Evolutionary conservation across 495 filamentous ascomycete species (phyloP).

Genomic region (Bacidia gigantensis): DNA sequence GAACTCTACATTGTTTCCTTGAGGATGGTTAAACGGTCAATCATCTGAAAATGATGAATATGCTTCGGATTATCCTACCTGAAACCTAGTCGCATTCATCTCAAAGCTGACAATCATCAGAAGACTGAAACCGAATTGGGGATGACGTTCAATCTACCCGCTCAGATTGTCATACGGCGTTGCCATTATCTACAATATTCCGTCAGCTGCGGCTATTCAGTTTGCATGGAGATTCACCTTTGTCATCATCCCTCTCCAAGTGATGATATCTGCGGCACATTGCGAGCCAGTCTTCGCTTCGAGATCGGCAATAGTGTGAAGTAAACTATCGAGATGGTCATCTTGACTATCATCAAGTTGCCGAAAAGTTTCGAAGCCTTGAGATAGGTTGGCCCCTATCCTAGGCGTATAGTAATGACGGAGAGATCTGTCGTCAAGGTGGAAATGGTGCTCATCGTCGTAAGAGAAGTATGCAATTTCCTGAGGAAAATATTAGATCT

Average conservation of each 20-base stretch:
- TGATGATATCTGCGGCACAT: slow-evolving; percentile 68
- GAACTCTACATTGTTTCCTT: slow-evolving; percentile 66
- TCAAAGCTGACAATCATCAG: slow-evolving; percentile 50
- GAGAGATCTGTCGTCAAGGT: slow-evolving; percentile 60
- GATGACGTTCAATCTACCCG: slow-evolving; percentile 39
- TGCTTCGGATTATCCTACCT: slow-evolving; percentile 41
- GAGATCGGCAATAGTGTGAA: slow-evolving; percentile 57
- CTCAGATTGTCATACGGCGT: slow-evolving; percentile 69
- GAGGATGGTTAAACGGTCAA: slow-evolving; percentile 1
- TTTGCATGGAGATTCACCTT: slow-evolving; percentile 42
- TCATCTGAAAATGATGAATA: not conserved
- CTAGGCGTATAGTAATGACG: slow-evolving; percentile 76
- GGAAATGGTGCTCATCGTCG: slow-evolving; percentile 65
- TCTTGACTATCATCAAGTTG: slow-evolving; percentile 70
- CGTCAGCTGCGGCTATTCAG: not conserved
- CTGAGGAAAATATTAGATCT: slow-evolving; percentile 25
- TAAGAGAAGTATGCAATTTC: slow-evolving; percentile 89
- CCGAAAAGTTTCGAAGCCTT: slow-evolving; percentile 69
- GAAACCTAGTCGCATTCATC: slow-evolving; percentile 86
- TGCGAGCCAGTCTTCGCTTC: slow-evolving; percentile 53
- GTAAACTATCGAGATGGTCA: slow-evolving; percentile 75
- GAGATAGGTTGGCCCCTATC: slow-evolving; percentile 56
- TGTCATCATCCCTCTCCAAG: slow-evolving; percentile 98
- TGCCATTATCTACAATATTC: slow-evolving; percentile 57
- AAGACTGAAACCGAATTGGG: not conserved